These are phyloP conservation scores for Calcarisporium arbuscula DNA, from an alignment of 2,329 filamentous ascomycete species.

Conservation along the genomic window DNA sequence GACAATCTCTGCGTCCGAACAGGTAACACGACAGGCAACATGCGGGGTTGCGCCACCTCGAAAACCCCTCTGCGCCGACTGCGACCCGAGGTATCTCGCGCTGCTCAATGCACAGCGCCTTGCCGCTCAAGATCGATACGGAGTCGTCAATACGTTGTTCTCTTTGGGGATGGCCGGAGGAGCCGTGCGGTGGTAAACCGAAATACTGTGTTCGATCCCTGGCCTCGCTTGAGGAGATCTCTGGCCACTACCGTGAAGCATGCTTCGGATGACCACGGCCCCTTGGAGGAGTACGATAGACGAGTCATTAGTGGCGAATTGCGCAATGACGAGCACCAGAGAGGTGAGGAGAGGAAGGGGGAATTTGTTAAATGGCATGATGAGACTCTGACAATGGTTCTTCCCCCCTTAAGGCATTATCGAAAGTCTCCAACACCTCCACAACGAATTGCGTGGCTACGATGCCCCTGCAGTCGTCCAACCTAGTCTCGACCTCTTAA, in stretches of 20 bases:
- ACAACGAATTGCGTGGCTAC: constrained; percentile 75
- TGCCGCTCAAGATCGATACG: constrained; percentile 3
- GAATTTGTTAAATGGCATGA: not conserved
- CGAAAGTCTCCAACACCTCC: constrained; percentile 79
- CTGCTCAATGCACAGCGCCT: constrained; percentile 3
- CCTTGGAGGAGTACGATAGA: constrained; percentile 81
- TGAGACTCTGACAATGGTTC: not conserved
- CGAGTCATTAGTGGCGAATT: constrained; percentile 69
- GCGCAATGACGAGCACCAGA: constrained; percentile 84
- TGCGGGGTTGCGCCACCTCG: constrained; percentile 12
- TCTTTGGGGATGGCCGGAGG: constrained; percentile 2
- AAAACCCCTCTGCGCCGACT: constrained; percentile 11
- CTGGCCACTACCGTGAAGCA: constrained; percentile 21
- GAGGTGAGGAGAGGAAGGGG: constrained; percentile 48
- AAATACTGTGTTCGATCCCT: not conserved
- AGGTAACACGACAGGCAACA: constrained; percentile 3
- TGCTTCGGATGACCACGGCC: constrained; percentile 46
- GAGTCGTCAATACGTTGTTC: constrained; percentile 1
- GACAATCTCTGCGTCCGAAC: not conserved
- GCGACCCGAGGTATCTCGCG: constrained; percentile 8
- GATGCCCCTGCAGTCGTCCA: constrained; percentile 66
- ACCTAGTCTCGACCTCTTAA: constrained; percentile 66
- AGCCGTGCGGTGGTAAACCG: not conserved
- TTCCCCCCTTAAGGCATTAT: constrained; percentile 61
- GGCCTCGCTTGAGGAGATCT: constrained; percentile 12